A percentile compares a stretch with the other conserved stretches of the same genome.
phyloP scores from a whole-genome alignment of 2,329 filamentous ascomycete genomes.

The Pseudofabraea citricarpa region DNA sequence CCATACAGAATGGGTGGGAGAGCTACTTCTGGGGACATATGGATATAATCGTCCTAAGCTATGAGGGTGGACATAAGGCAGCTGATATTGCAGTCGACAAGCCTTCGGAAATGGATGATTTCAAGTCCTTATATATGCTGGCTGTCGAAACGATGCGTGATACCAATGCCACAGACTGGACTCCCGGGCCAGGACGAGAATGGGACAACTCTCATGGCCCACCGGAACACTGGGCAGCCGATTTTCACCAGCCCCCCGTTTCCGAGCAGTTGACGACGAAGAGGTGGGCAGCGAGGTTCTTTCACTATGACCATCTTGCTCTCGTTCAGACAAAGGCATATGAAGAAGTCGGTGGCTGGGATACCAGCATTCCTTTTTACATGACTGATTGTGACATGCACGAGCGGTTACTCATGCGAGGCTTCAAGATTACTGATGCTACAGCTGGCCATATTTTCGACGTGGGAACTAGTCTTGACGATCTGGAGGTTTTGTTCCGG shows the following conservation, averaged over 20 bases:
- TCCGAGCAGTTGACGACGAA: neutral
- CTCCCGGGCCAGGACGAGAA: neutral
- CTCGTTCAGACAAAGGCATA: constrained; percentile 48
- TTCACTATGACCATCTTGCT: constrained; percentile 50
- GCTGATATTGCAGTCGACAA: neutral
- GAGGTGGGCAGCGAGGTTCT: constrained; percentile 44
- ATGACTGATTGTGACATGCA: constrained; percentile 51
- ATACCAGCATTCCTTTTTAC: constrained; percentile 50
- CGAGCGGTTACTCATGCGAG: constrained; percentile 36
- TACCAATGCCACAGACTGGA: neutral
- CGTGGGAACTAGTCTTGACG: constrained; percentile 36
- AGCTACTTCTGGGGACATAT: constrained; percentile 50
- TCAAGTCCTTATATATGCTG: neutral
- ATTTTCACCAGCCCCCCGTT: neutral
- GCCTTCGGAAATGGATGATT: neutral
- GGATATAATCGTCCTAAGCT: constrained; percentile 41
- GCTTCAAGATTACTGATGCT: constrained; percentile 34
- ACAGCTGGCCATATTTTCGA: constrained; percentile 38
- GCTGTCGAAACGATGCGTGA: neutral
- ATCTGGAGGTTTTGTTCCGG: constrained; percentile 38
- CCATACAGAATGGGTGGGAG: constrained; percentile 35
- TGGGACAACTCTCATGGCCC: neutral
- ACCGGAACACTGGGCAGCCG: neutral
- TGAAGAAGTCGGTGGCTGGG: constrained; percentile 43
- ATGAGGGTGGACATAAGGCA: constrained; percentile 27